These are phyloP conservation scores for Cordia subcordata DNA, from an alignment of 257 asterid genomes.

Conservation along the genomic window DNA sequence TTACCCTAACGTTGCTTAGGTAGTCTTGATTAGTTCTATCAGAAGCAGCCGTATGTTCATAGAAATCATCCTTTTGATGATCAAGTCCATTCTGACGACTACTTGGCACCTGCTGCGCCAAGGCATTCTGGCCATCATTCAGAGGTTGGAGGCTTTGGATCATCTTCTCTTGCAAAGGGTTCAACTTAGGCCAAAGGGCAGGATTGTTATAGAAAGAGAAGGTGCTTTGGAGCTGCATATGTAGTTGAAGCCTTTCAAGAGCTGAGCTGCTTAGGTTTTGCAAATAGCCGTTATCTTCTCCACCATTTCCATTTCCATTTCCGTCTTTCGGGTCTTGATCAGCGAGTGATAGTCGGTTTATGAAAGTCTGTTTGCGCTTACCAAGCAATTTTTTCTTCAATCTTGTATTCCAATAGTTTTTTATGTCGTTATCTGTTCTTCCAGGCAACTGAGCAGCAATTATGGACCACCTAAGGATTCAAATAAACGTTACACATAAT, in stretches of 20 bases:
- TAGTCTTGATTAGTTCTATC: conserved; percentile 22
- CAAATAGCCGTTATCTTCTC: conserved; percentile 26
- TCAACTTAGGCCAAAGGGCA: conserved; percentile 50
- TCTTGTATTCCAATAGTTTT: conserved; percentile 90
- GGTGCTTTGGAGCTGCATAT: conserved; percentile 76
- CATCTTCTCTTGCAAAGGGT: conserved; percentile 49
- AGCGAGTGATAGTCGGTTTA: conserved; percentile 27
- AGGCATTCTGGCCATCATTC: conserved; percentile 12
- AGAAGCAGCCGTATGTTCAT: conserved; percentile 11
- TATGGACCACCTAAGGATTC: conserved; percentile 67
- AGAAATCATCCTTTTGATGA: conserved; percentile 16
- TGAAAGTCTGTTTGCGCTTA: conserved; percentile 50
- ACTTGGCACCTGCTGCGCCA: conserved; percentile 13
- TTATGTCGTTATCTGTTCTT: conserved; percentile 91
- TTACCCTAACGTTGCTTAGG: conserved; percentile 10
- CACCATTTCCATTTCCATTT: too few relatives aligned
- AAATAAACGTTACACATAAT: not conserved
- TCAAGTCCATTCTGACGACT: conserved; percentile 9
- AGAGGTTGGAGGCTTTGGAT: conserved; percentile 45
- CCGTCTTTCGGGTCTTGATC: conserved; percentile 26
- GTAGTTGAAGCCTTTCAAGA: conserved; percentile 86
- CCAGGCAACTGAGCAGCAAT: conserved; percentile 97
- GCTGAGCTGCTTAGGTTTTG: conserved; percentile 77
- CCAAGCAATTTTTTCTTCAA: conserved; percentile 84
- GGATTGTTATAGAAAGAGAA: conserved; percentile 51